Evolutionary conservation across 306 rosid genomes (phyloP), one percentile per base, ranked within the genome.

Genomic region (Fragaria nilgerrensis): DNA sequence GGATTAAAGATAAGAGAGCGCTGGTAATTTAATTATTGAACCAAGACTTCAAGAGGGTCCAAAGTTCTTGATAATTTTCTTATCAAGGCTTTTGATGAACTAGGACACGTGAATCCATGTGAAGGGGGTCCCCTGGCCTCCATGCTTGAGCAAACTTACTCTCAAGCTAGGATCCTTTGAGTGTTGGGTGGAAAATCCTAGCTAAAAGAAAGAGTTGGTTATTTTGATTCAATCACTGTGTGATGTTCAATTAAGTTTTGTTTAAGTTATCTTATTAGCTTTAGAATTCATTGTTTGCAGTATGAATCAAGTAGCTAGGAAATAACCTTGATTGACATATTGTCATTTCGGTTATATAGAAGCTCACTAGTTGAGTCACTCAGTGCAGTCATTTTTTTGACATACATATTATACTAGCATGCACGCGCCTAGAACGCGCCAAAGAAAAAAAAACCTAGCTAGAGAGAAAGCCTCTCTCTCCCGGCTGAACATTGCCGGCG

Each of bases 31-130:
- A 52, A 52, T 52, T 52, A 52, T 19, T 23, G 8, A 25, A 59
- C 1, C 39, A 61, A 61, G 67, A 61, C 67, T 61, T 20, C 67
- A 62, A 29, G 20, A 58, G 34, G n/a, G 43, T 55, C 70, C 89
- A 87, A 43, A 89, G 84, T 83, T 73, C 80, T 61, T 70, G 76
- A 81, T 49, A 65, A 74, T 70, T 75, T 84, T 63, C 5, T 7
- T 66, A 82, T 63, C 76, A 62, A 29, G 85, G 81, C 81, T 80
- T 86, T 78, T 85, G 5, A 48, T 7, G 7, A 81, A 81, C 89
- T 16, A 75, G 55, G 68, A 73, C 91, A 85, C 83, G 97, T 84
- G 97, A 91, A 80, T 86, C 84, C 97, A 89, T 79, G 92, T 91
- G 92, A 86, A 82, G 89, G 75, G 89, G 96, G 90, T 44, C 94